These are phyloP conservation scores for Cochlearia excelsa DNA, from an alignment of 345 rosid genomes.

Conservation along the genomic window DNA sequence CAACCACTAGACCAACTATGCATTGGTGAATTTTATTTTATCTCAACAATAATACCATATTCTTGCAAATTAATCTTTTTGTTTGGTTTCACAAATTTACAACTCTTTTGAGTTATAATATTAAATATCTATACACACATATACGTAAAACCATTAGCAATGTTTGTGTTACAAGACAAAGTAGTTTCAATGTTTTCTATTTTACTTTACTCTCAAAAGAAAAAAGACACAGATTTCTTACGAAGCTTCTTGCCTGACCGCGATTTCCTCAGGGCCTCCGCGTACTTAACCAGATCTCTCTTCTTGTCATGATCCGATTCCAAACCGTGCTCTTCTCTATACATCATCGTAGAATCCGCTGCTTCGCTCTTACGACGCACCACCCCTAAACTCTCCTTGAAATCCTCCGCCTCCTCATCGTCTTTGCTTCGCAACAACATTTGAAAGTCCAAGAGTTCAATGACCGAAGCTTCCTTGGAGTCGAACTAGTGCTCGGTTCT, in stretches of 20 bases:
- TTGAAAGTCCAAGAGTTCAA: constrained; percentile 53
- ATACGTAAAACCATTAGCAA: background rate
- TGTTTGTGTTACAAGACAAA: background rate
- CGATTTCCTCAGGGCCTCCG: constrained; percentile 52
- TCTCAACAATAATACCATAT: background rate
- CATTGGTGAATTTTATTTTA: too few species aligned
- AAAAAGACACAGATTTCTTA: constrained; percentile 49
- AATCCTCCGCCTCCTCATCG: background rate
- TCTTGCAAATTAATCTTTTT: constrained; percentile 4
- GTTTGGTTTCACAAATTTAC: constrained; percentile 27
- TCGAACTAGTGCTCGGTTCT: constrained; percentile 35
- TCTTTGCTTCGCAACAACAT: constrained; percentile 36
- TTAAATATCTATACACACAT: constrained; percentile 11
- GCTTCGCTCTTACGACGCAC: background rate
- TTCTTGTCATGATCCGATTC: constrained; percentile 5
- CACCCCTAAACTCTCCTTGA: too few species aligned
- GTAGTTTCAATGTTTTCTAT: constrained; percentile 23
- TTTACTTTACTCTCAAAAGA: constrained; percentile 13
- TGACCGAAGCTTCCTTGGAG: constrained; percentile 36
- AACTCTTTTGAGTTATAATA: background rate
- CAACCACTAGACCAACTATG: too few species aligned
- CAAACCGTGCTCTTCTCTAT: background rate
- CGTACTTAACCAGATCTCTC: constrained; percentile 58
- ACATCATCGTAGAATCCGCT: constrained; percentile 1
- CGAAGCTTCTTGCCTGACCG: constrained; percentile 31